Percentiles rank a stretch among this genome's conserved stretches.
phyloP scores from a whole-genome alignment of 202 grass and related monocot species.

The Saccharum hybrid region DNA sequence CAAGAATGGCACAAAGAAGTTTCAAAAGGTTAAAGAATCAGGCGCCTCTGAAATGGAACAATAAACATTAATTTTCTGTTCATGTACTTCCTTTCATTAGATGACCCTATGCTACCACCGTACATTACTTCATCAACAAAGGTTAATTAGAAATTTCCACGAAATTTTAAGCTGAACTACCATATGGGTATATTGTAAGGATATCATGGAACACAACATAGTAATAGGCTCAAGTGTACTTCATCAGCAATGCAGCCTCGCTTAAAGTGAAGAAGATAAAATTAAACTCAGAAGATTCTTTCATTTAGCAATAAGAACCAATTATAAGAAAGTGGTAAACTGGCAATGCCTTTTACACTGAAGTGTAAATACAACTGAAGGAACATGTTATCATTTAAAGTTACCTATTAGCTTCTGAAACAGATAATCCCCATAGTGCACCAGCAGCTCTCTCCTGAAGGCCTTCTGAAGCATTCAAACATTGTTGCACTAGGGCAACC shows the following conservation, averaged over 20 bases:
- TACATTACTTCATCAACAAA: conserved; percentile 29
- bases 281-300: conserved; percentile 18
- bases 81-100: conserved; percentile 13
- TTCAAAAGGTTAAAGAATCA: conserved; percentile 28
- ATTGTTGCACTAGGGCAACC: conserved; percentile 87
- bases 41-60: not conserved
- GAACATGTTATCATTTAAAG: conserved; percentile 39
- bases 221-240: conserved; percentile 28
- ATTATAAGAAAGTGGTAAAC: not conserved
- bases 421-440: conserved; percentile 94
- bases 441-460: conserved; percentile 99
- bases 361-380: conserved; percentile 16
- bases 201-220: conserved; percentile 38
- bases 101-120: conserved; percentile 7
- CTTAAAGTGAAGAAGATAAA: conserved; percentile 36
- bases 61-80: not conserved
- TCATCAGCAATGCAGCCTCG: conserved; percentile 6
- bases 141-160: conserved; percentile 30
- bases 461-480: conserved; percentile 91
- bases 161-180: conserved; percentile 25
- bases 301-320: conserved; percentile 33
- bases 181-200: not conserved
- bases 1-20: not conserved
- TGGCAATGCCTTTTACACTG: not conserved
- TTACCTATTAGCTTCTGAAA: conserved; percentile 99